These are phyloP conservation scores for Populus simonii DNA, from an alignment of 345 rosid species.

Conservation along the genomic window DNA sequence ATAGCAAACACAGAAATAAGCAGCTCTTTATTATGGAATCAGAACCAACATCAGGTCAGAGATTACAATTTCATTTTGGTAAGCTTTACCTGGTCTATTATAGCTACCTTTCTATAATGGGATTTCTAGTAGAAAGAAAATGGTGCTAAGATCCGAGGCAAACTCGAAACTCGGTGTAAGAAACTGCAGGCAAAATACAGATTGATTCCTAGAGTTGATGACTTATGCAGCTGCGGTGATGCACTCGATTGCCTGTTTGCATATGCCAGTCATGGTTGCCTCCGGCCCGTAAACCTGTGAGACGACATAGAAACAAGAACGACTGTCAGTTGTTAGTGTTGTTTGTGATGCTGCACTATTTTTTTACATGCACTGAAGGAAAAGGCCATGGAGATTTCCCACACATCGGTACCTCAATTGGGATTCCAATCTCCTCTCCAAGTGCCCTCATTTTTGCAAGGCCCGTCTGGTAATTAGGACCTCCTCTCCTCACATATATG, in stretches of 20 bases:
- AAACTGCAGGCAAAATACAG: not conserved
- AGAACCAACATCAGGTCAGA: not conserved
- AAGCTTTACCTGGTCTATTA: not conserved
- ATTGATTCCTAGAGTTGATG: slow-evolving; percentile 1
- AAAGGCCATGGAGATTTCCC: not conserved
- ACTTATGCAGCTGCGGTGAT: slow-evolving; percentile 64
- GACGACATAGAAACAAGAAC: not conserved
- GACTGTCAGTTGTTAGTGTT: not conserved
- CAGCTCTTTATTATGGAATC: slow-evolving; percentile 1
- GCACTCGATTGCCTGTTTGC: slow-evolving; percentile 88
- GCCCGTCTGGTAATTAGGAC: slow-evolving; percentile 83
- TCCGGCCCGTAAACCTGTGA: slow-evolving; percentile 84
- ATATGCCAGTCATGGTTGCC: slow-evolving; percentile 95
- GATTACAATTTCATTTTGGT: not conserved
- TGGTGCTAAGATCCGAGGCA: not conserved
- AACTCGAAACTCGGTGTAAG: slow-evolving; percentile 3
- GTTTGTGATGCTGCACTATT: not conserved
- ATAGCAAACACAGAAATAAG: not conserved
- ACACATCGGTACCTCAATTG: slow-evolving; percentile 60
- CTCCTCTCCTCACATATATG: slow-evolving; percentile 72
- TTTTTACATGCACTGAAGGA: not conserved
- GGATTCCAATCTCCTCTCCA: slow-evolving; percentile 76
- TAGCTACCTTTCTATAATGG: not conserved
- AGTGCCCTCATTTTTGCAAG: slow-evolving; percentile 78
- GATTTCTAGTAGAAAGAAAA: slow-evolving; percentile 13